A percentile compares a stretch with the other conserved stretches of the same genome.
Conservation (phyloP, 306 rosid species). For the Castanea sativa region DNA sequence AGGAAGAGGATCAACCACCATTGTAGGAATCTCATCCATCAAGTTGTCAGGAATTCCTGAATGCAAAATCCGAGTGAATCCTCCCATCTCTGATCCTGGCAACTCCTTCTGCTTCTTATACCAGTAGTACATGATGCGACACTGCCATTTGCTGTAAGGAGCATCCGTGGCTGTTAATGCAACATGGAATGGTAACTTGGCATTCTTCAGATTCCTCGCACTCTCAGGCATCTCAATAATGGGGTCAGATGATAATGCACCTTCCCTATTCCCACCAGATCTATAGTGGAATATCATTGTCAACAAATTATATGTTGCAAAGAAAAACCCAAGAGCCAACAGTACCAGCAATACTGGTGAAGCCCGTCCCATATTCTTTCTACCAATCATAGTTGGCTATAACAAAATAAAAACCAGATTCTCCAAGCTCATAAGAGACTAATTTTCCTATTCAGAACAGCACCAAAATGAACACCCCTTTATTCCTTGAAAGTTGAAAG, state of each 20-base stretch:
- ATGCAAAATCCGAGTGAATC: slow-evolving; percentile 89
- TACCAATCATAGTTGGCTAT: slow-evolving; percentile 31
- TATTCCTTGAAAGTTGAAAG: not conserved
- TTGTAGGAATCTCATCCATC: slow-evolving; percentile 97
- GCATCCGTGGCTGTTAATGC: slow-evolving; percentile 94
- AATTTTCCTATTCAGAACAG: slow-evolving; percentile 27
- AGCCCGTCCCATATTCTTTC: slow-evolving; percentile 63
- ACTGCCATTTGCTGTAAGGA: slow-evolving; percentile 87
- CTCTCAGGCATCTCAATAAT: slow-evolving; percentile 70
- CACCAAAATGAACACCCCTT: slow-evolving; percentile 21
- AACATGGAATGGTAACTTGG: slow-evolving; percentile 66
- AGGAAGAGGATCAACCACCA: slow-evolving; percentile 94
- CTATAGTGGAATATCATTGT: slow-evolving; percentile 56
- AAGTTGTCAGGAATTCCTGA: slow-evolving; percentile 87
- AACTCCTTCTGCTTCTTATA: slow-evolving; percentile 57
- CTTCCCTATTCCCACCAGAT: slow-evolving; percentile 39
- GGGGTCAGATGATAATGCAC: slow-evolving; percentile 53
- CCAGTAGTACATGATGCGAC: slow-evolving; percentile 96
- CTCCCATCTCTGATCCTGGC: slow-evolving; percentile 96
- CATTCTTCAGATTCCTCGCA: slow-evolving; percentile 44
- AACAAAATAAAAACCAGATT: slow-evolving; percentile 35
- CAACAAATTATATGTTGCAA: slow-evolving; percentile 71
- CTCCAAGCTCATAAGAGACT: slow-evolving; percentile 26
- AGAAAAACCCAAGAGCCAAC: slow-evolving; percentile 74
- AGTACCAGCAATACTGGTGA: slow-evolving; percentile 64